phyloP scores from a whole-genome alignment of 2,329 filamentous ascomycete genomes.

The Hysterium pulicare region DNA sequence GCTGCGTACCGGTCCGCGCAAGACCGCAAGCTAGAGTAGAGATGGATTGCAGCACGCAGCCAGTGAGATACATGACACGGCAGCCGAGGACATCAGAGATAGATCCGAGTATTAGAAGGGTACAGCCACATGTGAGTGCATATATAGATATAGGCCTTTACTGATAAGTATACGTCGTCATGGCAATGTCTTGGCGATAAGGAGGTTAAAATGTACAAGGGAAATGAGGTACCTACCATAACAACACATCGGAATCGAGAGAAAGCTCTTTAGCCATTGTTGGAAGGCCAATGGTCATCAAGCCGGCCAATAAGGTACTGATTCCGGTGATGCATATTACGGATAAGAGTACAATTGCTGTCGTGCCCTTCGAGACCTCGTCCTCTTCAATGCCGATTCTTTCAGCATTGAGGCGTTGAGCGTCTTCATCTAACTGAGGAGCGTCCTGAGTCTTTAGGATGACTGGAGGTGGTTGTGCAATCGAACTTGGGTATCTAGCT shows the following conservation, averaged over 20 bases:
- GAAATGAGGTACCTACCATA: conserved; percentile 21
- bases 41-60: conserved; percentile 42
- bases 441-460: not conserved
- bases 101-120: conserved; percentile 50
- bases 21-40: conserved; percentile 48
- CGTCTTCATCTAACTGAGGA: not conserved
- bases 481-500: not conserved
- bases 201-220: not conserved
- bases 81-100: conserved; percentile 52
- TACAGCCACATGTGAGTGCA: conserved; percentile 46
- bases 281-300: conserved; percentile 42
- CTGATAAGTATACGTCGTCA: conserved; percentile 11
- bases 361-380: conserved; percentile 1
- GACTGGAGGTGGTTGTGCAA: not conserved
- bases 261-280: conserved; percentile 38
- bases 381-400: not conserved
- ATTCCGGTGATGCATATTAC: conserved; percentile 1
- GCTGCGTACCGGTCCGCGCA: conserved; percentile 32
- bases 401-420: not conserved
- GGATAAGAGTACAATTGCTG: not conserved
- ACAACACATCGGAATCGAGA: conserved; percentile 20
- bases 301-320: conserved; percentile 28
- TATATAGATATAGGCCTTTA: conserved; percentile 36
- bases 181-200: not conserved
- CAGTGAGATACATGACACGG: conserved; percentile 45